A percentile compares a stretch with the other conserved stretches of the same genome.
Conservation (phyloP, 2,329 filamentous ascomycete species). For the Alternaria tenuissima region DNA sequence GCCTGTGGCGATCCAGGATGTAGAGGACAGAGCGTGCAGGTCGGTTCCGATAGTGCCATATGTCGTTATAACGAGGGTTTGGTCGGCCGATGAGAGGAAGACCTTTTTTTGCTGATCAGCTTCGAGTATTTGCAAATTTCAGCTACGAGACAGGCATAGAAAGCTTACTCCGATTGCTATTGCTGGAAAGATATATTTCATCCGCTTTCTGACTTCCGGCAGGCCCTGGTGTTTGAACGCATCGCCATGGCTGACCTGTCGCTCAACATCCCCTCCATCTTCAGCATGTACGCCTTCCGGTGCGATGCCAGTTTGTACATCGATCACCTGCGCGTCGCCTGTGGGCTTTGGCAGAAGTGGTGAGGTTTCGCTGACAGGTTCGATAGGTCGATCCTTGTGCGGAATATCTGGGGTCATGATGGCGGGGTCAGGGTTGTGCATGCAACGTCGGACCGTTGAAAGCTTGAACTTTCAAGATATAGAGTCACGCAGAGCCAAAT, state of each 20-base stretch:
- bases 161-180: slow-evolving; percentile 66
- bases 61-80: slow-evolving; percentile 79
- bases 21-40: slow-evolving; percentile 75
- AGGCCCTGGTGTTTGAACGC: slow-evolving; percentile 54
- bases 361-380: slow-evolving; percentile 51
- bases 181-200: slow-evolving; percentile 68
- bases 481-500: neutral
- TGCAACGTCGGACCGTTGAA: neutral
- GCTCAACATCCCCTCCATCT: slow-evolving; percentile 47
- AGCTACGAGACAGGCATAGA: neutral
- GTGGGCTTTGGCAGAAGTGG: slow-evolving; percentile 52
- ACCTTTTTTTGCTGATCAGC: slow-evolving; percentile 57
- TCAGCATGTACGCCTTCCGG: slow-evolving; percentile 27
- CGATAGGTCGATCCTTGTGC: neutral
- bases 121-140: neutral
- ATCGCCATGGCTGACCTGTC: slow-evolving; percentile 44
- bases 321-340: slow-evolving; percentile 24
- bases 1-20: slow-evolving; percentile 74
- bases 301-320: slow-evolving; percentile 35
- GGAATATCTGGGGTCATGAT: slow-evolving; percentile 9
- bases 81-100: slow-evolving; percentile 75
- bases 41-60: slow-evolving; percentile 81
- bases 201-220: slow-evolving; percentile 58
- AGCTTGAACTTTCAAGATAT: neutral
- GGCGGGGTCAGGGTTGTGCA: slow-evolving; percentile 6